Percentiles rank a stretch among this genome's conserved stretches.
These are phyloP conservation scores for Dipodascus geniculatus DNA, from an alignment of 805 yeast species.

Conservation along the genomic window DNA sequence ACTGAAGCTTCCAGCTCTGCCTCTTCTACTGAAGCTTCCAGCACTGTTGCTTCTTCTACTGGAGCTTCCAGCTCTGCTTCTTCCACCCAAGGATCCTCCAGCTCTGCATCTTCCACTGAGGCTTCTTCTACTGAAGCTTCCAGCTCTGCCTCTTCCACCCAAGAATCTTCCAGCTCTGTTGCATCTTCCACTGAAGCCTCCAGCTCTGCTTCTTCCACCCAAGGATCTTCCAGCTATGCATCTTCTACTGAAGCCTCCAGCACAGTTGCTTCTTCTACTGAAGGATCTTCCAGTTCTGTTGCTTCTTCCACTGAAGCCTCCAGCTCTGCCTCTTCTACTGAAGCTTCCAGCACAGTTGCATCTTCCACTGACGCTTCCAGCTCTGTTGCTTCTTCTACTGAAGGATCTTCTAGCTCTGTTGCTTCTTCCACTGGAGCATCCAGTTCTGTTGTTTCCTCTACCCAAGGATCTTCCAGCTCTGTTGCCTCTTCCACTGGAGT, in stretches of 20 bases:
- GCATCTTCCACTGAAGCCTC: background rate
- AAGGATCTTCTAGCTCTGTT: background rate
- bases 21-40: background rate
- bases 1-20: too few relatives aligned
- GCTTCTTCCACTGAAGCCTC: slow-evolving; percentile 4
- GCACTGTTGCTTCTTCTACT: background rate
- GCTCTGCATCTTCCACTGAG: background rate
- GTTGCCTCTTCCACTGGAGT: too few relatives aligned
- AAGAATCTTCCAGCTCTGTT: background rate
- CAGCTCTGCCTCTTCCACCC: slow-evolving; percentile 3
- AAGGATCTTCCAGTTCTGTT: slow-evolving; percentile 2
- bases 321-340: slow-evolving; percentile 1
- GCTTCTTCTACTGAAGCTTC: slow-evolving; percentile 2
- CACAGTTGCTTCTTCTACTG: slow-evolving; percentile 3
- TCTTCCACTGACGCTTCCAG: background rate
- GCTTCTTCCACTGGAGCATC: background rate
- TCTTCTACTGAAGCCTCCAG: background rate
- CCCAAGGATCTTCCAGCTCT: background rate
- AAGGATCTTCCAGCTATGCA: slow-evolving; percentile 2
- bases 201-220: slow-evolving; percentile 2
- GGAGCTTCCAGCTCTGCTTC: background rate
- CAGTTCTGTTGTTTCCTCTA: background rate
- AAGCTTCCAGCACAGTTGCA: background rate
- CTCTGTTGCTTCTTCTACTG: background rate
- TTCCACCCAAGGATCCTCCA: background rate